These are phyloP conservation scores for Phytophthora pisi DNA, from an alignment of 352 stramenopile genomes.

Conservation along the genomic window DNA sequence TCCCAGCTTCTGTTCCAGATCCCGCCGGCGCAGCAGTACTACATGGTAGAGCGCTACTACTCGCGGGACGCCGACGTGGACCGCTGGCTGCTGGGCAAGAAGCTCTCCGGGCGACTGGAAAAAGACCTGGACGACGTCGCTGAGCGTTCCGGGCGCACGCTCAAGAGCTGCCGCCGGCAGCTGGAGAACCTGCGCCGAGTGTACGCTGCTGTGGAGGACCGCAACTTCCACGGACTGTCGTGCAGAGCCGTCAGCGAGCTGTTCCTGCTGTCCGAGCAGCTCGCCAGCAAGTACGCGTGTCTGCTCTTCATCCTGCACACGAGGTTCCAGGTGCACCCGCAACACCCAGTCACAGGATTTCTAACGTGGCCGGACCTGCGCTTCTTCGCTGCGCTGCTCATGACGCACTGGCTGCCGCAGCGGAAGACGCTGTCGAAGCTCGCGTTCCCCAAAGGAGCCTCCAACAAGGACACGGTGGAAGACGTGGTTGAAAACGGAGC, in stretches of 20 bases:
- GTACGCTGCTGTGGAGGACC: conserved; percentile 75
- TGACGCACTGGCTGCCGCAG: conserved; percentile 81
- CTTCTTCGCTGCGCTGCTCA: conserved; percentile 73
- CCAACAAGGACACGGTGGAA: conserved; percentile 6
- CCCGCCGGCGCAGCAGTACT: conserved; percentile 73
- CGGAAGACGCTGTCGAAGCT: conserved; percentile 47
- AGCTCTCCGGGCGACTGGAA: conserved; percentile 80
- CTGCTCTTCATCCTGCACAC: conserved; percentile 82
- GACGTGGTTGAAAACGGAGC: conserved; percentile 58
- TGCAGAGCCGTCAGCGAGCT: conserved; percentile 53
- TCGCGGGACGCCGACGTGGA: conserved; percentile 69
- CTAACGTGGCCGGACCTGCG: conserved; percentile 72
- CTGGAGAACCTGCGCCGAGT: conserved; percentile 83
- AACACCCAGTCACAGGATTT: conserved; percentile 56
- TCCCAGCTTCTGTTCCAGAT: conserved; percentile 87
- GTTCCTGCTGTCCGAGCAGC: conserved; percentile 73
- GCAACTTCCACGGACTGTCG: conserved; percentile 75
- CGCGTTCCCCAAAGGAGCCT: conserved; percentile 14
- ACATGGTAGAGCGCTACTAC: conserved; percentile 87
- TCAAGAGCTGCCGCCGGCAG: conserved; percentile 81
- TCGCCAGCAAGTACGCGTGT: conserved; percentile 81
- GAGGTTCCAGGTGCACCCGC: conserved; percentile 76
- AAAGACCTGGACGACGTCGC: conserved; percentile 89
- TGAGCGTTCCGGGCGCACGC: conserved; percentile 61
- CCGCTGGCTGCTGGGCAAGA: conserved; percentile 80